Conservation (phyloP, 2,329 filamentous ascomycete species). For the Beauveria medogensis region DNA sequence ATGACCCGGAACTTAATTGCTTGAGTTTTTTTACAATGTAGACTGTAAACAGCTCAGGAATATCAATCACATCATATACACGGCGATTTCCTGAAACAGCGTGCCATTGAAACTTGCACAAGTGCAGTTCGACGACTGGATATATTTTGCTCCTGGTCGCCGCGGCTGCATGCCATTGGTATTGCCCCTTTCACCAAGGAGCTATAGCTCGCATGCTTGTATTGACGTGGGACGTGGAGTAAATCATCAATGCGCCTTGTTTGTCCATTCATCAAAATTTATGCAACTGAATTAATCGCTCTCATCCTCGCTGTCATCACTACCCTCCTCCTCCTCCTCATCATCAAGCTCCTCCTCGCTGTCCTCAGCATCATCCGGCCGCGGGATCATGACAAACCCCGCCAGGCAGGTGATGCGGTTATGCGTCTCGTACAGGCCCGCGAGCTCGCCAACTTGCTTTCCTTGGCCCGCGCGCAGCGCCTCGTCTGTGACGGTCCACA, state of each 20-base stretch:
- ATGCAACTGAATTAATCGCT: constrained; percentile 13
- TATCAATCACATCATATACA: too few relatives aligned
- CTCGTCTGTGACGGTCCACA: constrained; percentile 57
- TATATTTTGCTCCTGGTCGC: too few relatives aligned
- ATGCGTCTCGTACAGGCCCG: constrained; percentile 75
- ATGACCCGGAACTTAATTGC: too few relatives aligned
- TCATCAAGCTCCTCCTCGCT: constrained; percentile 43
- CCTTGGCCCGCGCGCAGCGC: constrained; percentile 30
- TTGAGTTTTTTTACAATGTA: not conserved
- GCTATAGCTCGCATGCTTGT: too few relatives aligned
- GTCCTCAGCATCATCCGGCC: constrained; percentile 52
- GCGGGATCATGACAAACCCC: constrained; percentile 75
- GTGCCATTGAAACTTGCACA: too few relatives aligned
- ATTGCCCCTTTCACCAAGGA: not conserved
- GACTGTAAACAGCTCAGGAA: not conserved
- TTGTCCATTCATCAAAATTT: not conserved
- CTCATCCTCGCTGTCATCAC: constrained; percentile 28
- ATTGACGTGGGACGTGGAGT: not conserved
- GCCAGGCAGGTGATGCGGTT: constrained; percentile 85
- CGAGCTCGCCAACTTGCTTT: constrained; percentile 48
- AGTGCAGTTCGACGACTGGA: too few relatives aligned
- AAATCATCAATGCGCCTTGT: not conserved
- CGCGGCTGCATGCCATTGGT: too few relatives aligned
- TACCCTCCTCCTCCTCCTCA: constrained; percentile 27
- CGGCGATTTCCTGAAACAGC: too few relatives aligned